These are phyloP conservation scores for Punica granatum DNA, from an alignment of 345 rosid species.

Conservation along the genomic window DNA sequence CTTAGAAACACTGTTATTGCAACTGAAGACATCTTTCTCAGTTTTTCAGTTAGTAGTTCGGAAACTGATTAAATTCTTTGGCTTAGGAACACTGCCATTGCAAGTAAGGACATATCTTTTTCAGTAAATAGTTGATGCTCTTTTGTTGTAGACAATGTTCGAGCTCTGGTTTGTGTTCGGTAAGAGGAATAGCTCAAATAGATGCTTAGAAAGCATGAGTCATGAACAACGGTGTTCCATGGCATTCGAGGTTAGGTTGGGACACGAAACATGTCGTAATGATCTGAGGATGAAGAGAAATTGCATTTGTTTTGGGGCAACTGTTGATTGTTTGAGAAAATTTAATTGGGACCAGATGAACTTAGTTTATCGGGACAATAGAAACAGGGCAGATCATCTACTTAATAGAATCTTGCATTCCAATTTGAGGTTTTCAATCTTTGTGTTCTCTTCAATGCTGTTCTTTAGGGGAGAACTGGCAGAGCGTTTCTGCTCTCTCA, in stretches of 20 bases:
- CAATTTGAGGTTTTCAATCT: neutral
- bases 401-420: neutral
- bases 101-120: no score
- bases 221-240: neutral
- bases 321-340: neutral
- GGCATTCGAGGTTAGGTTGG: neutral
- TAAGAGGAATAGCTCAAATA: neutral
- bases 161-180: neutral
- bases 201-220: neutral
- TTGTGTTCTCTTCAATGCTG: neutral
- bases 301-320: no score
- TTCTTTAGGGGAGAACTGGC: slow-evolving; percentile 55
- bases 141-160: neutral
- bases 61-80: no score
- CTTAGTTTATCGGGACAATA: neutral
- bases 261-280: neutral
- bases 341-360: neutral
- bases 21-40: no score
- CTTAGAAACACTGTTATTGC: no score
- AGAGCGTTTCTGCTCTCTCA: slow-evolving; percentile 66
- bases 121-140: neutral
- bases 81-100: no score
- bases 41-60: no score
- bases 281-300: neutral
- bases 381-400: neutral